Evolutionary conservation across 768 basidiomycete species (phyloP), one percentile per base, ranked within the genome.

Genomic region (Lyophyllum atratum): DNA sequence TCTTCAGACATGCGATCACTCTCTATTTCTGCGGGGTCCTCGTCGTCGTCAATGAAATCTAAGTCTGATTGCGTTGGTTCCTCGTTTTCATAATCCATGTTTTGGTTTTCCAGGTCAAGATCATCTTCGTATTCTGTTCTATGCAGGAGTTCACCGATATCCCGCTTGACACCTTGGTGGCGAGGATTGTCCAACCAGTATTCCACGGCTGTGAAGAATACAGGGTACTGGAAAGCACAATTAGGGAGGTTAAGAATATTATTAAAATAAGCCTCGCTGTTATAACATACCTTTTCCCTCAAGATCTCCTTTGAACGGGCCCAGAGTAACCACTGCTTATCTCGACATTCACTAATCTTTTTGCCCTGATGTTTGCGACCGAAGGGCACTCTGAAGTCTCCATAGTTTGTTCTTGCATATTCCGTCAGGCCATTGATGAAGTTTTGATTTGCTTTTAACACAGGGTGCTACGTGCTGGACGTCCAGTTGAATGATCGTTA

Each of bases 271-370:
- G 9, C 15, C 9, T 15, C 7, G 34, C 14, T 9, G 15, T 43
- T 58, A n/a, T 12, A 52, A 15, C 55, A 15, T 52, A 43, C 51
- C 34, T 52, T 52, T 8, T 47, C 17, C 3, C 42, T 53, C 31
- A 58, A 34, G n/a, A 25, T 39, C 28, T 43, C 21, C 29, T 44
- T 25, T 15, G 17, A n/a, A 6, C 33, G 28, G 21, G 49, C 19
- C 55, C 55, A 57, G 21, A 25, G 19, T 11, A 57, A 57, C 55
- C 55, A 57, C 11, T 31, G 17, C 26, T 52, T 51, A 25, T 57
- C 55, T 17, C 55, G 49, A 21, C 55, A 57, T 42, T 57, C 34
- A 12, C 28, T 26, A 1, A 57, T 51, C 24, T n/a, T 57, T 31
- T 57, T 50, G 17, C 55, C 55, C 39, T 52, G 26, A 43, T 57